phyloP scores from a whole-genome alignment of 2,329 filamentous ascomycete genomes.

The Neopestalotiopsis rosae region DNA sequence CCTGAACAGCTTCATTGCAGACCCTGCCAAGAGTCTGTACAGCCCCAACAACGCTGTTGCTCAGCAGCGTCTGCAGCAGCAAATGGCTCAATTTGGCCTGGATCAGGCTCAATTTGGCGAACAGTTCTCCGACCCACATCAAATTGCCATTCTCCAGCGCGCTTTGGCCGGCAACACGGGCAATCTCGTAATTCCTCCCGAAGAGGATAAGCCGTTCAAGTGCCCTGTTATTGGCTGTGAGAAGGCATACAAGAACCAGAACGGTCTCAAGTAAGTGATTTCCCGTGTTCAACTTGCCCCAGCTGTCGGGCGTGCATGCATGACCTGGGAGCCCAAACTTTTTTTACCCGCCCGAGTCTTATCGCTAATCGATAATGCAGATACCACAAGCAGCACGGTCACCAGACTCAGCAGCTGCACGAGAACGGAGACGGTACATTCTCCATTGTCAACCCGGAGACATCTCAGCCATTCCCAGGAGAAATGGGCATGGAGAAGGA shows the following conservation, averaged over 20 bases:
- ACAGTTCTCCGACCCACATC: conserved; percentile 72
- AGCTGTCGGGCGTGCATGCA: not conserved
- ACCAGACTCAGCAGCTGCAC: conserved; percentile 95
- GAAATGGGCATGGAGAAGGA: conserved; percentile 99
- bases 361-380: conserved; percentile 45
- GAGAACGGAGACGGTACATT: conserved; percentile 97
- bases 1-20: conserved; percentile 74
- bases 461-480: conserved; percentile 90
- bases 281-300: conserved; percentile 19
- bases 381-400: conserved; percentile 82
- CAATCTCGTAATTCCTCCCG: conserved; percentile 70
- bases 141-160: conserved; percentile 57
- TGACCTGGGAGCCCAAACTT: not conserved
- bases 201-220: conserved; percentile 97
- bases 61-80: conserved; percentile 68
- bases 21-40: conserved; percentile 92
- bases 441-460: conserved; percentile 97
- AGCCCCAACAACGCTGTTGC: conserved; percentile 79
- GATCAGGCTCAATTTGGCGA: conserved; percentile 77
- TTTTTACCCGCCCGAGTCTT: not conserved
- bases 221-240: conserved; percentile 98
- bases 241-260: conserved; percentile 99
- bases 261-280: conserved; percentile 85
- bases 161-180: conserved; percentile 47
- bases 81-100: conserved; percentile 74